Conservation (phyloP, 495 filamentous ascomycete species). For the Annulohypoxylon moriforme region DNA sequence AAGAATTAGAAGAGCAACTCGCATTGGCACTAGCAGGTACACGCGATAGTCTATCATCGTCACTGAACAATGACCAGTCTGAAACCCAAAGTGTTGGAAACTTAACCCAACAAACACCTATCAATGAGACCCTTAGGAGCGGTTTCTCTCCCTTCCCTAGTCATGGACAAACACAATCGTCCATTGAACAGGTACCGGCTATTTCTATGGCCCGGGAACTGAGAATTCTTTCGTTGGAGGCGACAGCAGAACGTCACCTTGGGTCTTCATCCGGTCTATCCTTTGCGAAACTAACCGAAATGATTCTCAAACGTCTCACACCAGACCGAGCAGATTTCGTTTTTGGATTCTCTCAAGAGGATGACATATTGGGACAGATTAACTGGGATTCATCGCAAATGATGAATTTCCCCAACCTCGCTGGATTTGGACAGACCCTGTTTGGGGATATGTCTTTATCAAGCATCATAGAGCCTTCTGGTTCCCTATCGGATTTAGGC, state of each 20-base stretch:
- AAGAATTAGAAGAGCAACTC: conserved; percentile 47
- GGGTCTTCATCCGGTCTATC: conserved; percentile 54
- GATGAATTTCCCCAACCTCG: conserved; percentile 29
- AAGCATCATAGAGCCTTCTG: conserved; percentile 32
- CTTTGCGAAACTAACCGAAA: conserved; percentile 55
- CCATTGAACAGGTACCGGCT: conserved; percentile 23
- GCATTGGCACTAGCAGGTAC: conserved; percentile 8
- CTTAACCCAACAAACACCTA: not conserved
- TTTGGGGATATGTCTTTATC: conserved; percentile 39
- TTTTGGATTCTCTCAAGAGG: conserved; percentile 45
- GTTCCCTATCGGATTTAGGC: conserved; percentile 32
- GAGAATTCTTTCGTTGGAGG: conserved; percentile 52
- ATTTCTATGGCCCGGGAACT: conserved; percentile 50
- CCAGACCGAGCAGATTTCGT: conserved; percentile 58
- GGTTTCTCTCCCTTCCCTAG: not conserved
- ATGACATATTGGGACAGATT: conserved; percentile 23
- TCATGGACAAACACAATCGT: conserved; percentile 25
- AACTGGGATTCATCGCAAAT: conserved; percentile 32
- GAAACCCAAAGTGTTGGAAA: not conserved
- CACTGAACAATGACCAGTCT: not conserved
- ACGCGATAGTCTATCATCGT: not conserved
- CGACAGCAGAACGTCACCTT: conserved; percentile 54
- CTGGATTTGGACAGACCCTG: conserved; percentile 27
- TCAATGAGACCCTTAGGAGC: not conserved
- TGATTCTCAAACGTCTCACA: conserved; percentile 58